phyloP scores from a whole-genome alignment of 805 yeast species.

The Kazachstania martiniae region DNA sequence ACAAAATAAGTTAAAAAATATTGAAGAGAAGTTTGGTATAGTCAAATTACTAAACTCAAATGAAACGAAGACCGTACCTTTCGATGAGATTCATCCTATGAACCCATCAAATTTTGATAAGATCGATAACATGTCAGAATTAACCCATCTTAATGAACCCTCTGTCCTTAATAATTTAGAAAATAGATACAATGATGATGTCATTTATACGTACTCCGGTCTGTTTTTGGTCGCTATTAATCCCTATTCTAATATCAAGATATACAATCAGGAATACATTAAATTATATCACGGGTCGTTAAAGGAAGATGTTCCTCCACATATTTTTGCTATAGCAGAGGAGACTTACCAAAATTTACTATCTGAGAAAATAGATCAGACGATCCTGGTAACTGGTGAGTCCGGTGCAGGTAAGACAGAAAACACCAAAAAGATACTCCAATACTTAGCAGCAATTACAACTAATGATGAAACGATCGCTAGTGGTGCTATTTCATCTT shows the following conservation, averaged over 20 bases:
- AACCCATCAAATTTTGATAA: conserved; percentile 87
- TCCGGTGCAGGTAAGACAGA: conserved; percentile 99
- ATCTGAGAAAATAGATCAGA: conserved; percentile 63
- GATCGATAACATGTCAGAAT: conserved; percentile 90
- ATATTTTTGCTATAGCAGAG: conserved; percentile 84
- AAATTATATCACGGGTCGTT: conserved; percentile 41
- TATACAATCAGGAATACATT: conserved; percentile 53
- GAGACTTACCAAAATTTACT: conserved; percentile 71
- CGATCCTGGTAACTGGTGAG: conserved; percentile 95
- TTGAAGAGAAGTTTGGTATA: conserved; percentile 11
- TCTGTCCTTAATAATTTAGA: conserved; percentile 82
- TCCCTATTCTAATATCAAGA: conserved; percentile 69
- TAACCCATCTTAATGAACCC: conserved; percentile 90
- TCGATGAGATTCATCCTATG: conserved; percentile 36
- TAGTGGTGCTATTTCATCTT: background rate
- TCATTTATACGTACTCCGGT: conserved; percentile 91
- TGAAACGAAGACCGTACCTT: conserved; percentile 9
- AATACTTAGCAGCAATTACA: conserved; percentile 75
- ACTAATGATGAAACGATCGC: conserved; percentile 14
- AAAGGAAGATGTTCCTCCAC: conserved; percentile 48
- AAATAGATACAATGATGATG: conserved; percentile 63
- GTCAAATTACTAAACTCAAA: conserved; percentile 10
- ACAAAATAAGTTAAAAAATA: conserved; percentile 14
- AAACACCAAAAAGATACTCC: conserved; percentile 89
- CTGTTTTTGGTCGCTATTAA: conserved; percentile 89